These are phyloP conservation scores for Claviceps sp. DNA, from an alignment of 2,329 filamentous ascomycete genomes.

Conservation along the genomic window DNA sequence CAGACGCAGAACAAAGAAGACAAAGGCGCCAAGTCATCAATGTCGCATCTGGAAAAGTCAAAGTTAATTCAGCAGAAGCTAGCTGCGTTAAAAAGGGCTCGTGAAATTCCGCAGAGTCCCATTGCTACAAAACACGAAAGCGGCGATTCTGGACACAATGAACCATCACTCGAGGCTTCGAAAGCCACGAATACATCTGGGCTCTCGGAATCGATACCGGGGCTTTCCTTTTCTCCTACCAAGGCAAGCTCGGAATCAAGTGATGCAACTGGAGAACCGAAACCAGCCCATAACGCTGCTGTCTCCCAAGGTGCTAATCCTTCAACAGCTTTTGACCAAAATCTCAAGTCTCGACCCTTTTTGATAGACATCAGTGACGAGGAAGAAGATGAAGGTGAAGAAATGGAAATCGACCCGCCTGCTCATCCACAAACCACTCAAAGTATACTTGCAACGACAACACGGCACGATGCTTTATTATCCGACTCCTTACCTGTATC, in stretches of 20 bases:
- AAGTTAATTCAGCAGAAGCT: constrained; percentile 63
- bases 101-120: constrained; percentile 24
- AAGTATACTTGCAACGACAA: constrained; percentile 17
- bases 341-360: constrained; percentile 45
- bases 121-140: background rate
- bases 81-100: constrained; percentile 53
- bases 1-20: background rate
- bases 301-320: constrained; percentile 27
- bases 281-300: constrained; percentile 57
- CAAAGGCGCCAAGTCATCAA: constrained; percentile 15
- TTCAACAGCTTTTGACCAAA: constrained; percentile 36
- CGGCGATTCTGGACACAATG: constrained; percentile 1
- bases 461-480: constrained; percentile 24
- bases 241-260: constrained; percentile 10
- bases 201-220: constrained; percentile 16
- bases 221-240: constrained; percentile 20
- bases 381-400: constrained; percentile 47
- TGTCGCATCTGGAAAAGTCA: constrained; percentile 51
- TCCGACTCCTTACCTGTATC: constrained; percentile 32
- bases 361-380: constrained; percentile 78
- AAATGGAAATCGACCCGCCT: constrained; percentile 47
- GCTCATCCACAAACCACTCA: constrained; percentile 26
- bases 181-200: background rate
- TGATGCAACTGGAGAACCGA: constrained; percentile 20
- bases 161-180: background rate